phyloP scores from a whole-genome alignment of 495 filamentous ascomycete genomes.

The Lepidopterella palustris region DNA sequence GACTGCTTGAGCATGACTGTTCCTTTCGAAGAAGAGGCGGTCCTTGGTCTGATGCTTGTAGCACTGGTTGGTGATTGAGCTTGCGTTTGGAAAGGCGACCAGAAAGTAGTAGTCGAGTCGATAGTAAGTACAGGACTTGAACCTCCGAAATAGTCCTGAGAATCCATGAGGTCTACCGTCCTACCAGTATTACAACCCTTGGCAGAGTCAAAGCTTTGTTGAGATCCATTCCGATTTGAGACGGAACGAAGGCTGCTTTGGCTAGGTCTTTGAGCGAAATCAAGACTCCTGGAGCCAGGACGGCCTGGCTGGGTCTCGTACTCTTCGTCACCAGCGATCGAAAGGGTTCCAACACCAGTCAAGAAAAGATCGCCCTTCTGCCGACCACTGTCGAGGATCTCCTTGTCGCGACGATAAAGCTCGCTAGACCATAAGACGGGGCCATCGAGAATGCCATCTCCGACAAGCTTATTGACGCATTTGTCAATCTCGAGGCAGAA shows the following conservation, averaged over 20 bases:
- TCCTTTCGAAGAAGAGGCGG: constrained; percentile 51
- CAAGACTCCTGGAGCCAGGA: constrained; percentile 39
- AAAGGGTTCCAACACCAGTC: constrained; percentile 45
- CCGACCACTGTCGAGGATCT: constrained; percentile 62
- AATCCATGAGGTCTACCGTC: constrained; percentile 57
- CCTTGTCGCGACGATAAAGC: constrained; percentile 73
- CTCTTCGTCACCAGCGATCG: constrained; percentile 45
- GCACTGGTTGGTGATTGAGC: constrained; percentile 36
- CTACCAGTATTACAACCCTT: constrained; percentile 51
- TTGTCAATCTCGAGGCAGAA: constrained; percentile 87
- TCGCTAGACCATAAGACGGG: constrained; percentile 92
- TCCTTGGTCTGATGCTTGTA: constrained; percentile 36
- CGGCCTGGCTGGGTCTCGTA: constrained; percentile 30
- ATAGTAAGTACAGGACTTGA: constrained; percentile 65
- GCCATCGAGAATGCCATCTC: constrained; percentile 76
- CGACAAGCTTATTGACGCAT: constrained; percentile 79
- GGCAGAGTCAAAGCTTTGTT: constrained; percentile 62
- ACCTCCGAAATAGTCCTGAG: constrained; percentile 61
- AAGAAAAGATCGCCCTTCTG: constrained; percentile 48
- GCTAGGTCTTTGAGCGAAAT: constrained; percentile 39
- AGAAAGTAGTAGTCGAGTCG: constrained; percentile 77
- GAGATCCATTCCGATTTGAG: constrained; percentile 50
- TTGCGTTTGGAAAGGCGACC: constrained; percentile 68
- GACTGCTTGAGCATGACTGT: constrained; percentile 50
- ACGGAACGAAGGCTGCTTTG: constrained; percentile 48